phyloP scores from a whole-genome alignment of 345 rosid genomes.

The Rhizophora apiculata region DNA sequence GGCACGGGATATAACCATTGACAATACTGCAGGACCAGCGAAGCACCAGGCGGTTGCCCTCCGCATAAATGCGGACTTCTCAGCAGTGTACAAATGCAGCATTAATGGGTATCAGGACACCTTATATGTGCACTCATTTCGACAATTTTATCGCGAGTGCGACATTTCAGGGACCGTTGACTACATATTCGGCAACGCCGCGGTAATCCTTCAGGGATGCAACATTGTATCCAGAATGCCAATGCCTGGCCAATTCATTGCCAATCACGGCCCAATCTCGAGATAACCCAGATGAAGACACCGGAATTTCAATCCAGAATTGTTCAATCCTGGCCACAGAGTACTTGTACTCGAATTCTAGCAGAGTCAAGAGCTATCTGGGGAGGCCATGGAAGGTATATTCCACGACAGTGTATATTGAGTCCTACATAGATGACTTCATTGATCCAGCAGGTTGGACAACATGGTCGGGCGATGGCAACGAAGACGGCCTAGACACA shows the following conservation, averaged over 20 bases:
- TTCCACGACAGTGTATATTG: constrained; percentile 57
- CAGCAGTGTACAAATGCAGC: constrained; percentile 58
- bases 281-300: constrained; percentile 52
- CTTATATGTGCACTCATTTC: constrained; percentile 59
- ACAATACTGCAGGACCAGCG: constrained; percentile 72
- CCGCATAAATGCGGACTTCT: constrained; percentile 62
- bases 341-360: constrained; percentile 35
- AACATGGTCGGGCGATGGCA: constrained; percentile 44
- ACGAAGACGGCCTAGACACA: constrained; percentile 40
- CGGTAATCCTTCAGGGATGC: constrained; percentile 66
- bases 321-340: constrained; percentile 62
- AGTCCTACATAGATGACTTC: constrained; percentile 63
- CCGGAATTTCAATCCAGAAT: constrained; percentile 80
- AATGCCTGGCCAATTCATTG: constrained; percentile 59
- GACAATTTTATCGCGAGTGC: constrained; percentile 82
- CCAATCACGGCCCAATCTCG: constrained; percentile 72
- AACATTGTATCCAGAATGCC: constrained; percentile 67
- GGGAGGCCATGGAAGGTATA: constrained; percentile 79
- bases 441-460: constrained; percentile 68
- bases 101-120: constrained; percentile 72
- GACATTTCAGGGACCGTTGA: constrained; percentile 71
- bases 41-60: constrained; percentile 81
- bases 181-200: constrained; percentile 74
- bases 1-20: constrained; percentile 65
- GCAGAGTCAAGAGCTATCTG: constrained; percentile 52